Base-by-base conservation (phyloP, 352 stramenopile genomes). In the Phytophthora sansomeana region DNA sequence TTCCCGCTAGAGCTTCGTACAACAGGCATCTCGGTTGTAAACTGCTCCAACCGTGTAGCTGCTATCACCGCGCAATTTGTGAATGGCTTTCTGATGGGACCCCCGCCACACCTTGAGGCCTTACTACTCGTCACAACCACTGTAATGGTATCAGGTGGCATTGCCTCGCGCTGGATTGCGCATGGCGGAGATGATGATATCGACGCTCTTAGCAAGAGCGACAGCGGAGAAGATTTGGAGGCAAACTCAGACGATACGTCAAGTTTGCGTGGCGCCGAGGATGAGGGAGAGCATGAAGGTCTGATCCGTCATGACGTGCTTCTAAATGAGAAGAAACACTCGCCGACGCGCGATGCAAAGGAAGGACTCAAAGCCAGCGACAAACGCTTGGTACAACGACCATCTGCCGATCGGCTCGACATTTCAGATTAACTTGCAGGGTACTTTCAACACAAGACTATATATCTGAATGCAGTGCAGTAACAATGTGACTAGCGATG, bases 41-140 rank as follows among this genome's bases (percentile, higher is more conserved):
- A 94, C 55, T 92, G 90, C 36, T 89, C 80, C 2, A 94, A 92
- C 8, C 80, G 92, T 21, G 67, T 98, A 46, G 94, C 92, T 44
- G 92, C 91, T 8, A 97, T 98, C 69, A 67, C 89, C 38, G 87
- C 92, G 8, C 94, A 98, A 70, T 97, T 97, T 57, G 89, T 96
- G 19, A 96, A 97, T 48, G 91, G 89, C 2, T 92, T 86, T 42
- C 80, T 97, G 28, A 88, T 97, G 56, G 84, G 82, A 3, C 81
- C 84, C 16, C 81, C 85, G 16, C 76, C 90, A 32, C 89, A 95
- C 53, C 72, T 97, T 5, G 77, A 80, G 26, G 71, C 91, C n/a
- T 55, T 97, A 43, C 64, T 97, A 7, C 54, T 92, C 21, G 81
- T 96, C 21, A 90, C 89, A n/a, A 83, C 85, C 13, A 81, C 73